Percentiles rank a stretch among this genome's conserved stretches.
These are phyloP conservation scores for Pseudopediastrum boryanum DNA, from an alignment of 139 green algal species.

Conservation along the genomic window DNA sequence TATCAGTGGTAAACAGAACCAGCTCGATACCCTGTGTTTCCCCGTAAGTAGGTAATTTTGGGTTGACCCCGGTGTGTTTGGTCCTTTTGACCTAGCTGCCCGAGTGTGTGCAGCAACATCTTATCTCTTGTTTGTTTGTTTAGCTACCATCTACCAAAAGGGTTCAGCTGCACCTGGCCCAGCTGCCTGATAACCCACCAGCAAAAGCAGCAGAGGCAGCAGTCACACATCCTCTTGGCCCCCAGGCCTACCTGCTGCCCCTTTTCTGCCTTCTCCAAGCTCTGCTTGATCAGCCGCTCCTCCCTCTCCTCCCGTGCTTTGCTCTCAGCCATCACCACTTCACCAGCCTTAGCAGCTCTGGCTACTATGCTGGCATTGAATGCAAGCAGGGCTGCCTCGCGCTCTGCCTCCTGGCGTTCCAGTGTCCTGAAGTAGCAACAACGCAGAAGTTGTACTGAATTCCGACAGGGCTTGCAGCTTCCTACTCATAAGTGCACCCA, in stretches of 20 bases:
- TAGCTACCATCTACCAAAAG: not conserved
- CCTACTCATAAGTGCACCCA: not conserved
- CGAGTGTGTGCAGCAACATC: too few species aligned
- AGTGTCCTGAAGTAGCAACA: slow-evolving; percentile 17
- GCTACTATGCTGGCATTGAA: slow-evolving; percentile 27
- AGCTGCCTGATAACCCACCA: not conserved
- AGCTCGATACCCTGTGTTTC: too few species aligned
- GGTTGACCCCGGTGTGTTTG: too few species aligned
- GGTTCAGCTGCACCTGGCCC: not conserved
- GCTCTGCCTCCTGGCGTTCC: slow-evolving; percentile 20
- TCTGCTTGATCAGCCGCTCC: slow-evolving; percentile 16
- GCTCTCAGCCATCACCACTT: slow-evolving; percentile 27
- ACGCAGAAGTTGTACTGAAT: not conserved
- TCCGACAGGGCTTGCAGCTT: not conserved
- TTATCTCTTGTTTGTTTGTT: not conserved
- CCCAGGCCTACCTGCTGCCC: slow-evolving; percentile 11
- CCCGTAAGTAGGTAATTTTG: too few species aligned
- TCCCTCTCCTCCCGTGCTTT: slow-evolving; percentile 6
- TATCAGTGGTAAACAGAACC: too few species aligned
- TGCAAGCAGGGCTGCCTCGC: slow-evolving; percentile 8
- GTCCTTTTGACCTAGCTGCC: too few species aligned
- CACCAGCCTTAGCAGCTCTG: slow-evolving; percentile 14
- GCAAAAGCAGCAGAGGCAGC: too few species aligned
- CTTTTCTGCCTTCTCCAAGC: not conserved
- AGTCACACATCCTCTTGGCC: not conserved